Percentiles rank a stretch among this genome's conserved stretches.
Conservation (phyloP, 345 rosid genomes). For the Lepidium didymum region DNA sequence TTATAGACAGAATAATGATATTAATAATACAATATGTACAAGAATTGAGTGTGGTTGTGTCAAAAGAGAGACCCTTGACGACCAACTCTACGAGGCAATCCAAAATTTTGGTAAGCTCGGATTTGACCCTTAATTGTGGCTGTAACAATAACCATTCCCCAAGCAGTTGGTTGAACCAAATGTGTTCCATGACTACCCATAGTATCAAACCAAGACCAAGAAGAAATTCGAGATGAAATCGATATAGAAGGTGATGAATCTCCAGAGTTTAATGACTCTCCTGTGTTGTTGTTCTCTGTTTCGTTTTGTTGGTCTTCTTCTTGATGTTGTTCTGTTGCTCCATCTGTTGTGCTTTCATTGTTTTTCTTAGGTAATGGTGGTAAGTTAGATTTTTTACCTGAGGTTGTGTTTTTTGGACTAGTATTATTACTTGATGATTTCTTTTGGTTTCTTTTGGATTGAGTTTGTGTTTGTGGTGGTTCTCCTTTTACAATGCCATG, state of each 20-base stretch:
- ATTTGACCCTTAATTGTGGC: slow-evolving; percentile 83
- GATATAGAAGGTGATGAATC: slow-evolving; percentile 28
- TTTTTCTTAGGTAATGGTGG: slow-evolving; percentile 90
- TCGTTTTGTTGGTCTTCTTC: slow-evolving; percentile 45
- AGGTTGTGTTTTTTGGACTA: slow-evolving; percentile 35
- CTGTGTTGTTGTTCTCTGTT: slow-evolving; percentile 22
- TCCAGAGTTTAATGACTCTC: slow-evolving; percentile 28
- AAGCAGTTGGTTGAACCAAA: slow-evolving; percentile 54
- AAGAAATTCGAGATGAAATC: slow-evolving; percentile 39
- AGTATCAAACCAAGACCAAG: slow-evolving; percentile 67
- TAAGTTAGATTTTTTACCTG: slow-evolving; percentile 36
- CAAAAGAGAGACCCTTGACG: slow-evolving; percentile 49
- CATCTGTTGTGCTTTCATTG: slow-evolving; percentile 32
- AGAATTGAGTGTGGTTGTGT: background rate
- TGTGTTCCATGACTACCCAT: slow-evolving; percentile 36
- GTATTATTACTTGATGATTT: slow-evolving; percentile 31
- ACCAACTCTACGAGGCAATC: slow-evolving; percentile 64
- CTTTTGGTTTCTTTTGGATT: slow-evolving; percentile 47
- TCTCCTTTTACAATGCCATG: slow-evolving; percentile 65
- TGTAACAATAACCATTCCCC: slow-evolving; percentile 95
- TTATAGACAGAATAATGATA: background rate
- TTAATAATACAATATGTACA: background rate
- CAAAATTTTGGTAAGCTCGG: slow-evolving; percentile 76
- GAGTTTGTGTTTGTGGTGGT: slow-evolving; percentile 39
- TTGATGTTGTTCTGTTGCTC: slow-evolving; percentile 16